Evolutionary conservation across 345 rosid species (phyloP), one percentile per base, ranked within the genome.

Genomic region (Jatropha curcas): DNA sequence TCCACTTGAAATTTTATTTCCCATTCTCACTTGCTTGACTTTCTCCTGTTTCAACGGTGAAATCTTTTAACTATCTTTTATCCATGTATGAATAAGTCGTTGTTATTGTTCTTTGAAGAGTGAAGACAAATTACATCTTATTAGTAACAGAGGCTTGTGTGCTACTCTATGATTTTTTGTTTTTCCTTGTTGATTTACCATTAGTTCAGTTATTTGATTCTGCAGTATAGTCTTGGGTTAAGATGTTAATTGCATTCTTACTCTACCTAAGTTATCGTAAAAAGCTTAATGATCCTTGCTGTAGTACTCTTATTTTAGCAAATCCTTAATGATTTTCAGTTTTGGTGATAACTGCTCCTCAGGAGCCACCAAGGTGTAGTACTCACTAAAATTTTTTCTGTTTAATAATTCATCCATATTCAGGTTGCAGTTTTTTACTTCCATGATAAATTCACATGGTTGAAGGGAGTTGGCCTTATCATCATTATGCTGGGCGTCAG

Each of bases 341-440:
- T 43, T 56, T 30, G 13, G 8, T 74, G 24, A 43, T 17, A 2
- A 4, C 22, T 63, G 61, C 31, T 72, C 11, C 27, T 20, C 28
- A 25, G 50, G 52, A 55, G 34, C 16, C 60, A 50, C 52, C 60
- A 52, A 48, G 51, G 65, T 61, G 4, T 4, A 1, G 19, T 11
- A 25, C 37, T 3, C 46, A 19, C 51, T 43, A 63, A 43, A 27
- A 45, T 19, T 60, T 60, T 19, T 60, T 60, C 45, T 35, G 27
- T 17, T 14, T n/a, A 48, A 45, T 58, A 64, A 35, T 68, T 50
- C n/a, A 27, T 60, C 59, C 66, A 62, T 75, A 35, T 76, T 68
- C 88, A 95, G 99, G 99, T 93, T 77, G 99, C 98, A 7, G 99
- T 95, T 55, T 90, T 95, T 80, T 95, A 95, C 76, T 95, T 95